Base-by-base conservation (phyloP, 257 asterid genomes). In the Capsicum baccatum region DNA sequence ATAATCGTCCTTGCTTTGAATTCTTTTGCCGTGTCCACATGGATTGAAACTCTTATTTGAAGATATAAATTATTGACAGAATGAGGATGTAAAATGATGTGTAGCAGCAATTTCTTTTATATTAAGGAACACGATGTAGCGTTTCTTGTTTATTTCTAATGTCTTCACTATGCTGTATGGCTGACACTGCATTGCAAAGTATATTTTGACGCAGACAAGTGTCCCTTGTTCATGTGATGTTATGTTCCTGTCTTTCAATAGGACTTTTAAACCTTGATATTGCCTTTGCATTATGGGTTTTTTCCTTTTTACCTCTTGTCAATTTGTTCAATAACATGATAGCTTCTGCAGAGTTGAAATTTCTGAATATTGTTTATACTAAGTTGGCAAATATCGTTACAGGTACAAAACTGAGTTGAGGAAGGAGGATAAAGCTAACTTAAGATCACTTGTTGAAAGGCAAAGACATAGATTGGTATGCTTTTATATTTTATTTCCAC, bases 401-500 rank as follows among this genome's bases (percentile, higher is more conserved):
- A 94, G 99, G 93, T 97, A 97, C 87, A 95, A 95, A 85, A 89
- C 91, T 83, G 99, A 95, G 90, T 85, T 97, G 87, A 91, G 85
- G 60, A 97, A 92, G 89, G 97, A 97, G 84, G 98, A 95, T 86
- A 97, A 97, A 88, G 83, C 83, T 60, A 81, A 89, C 87, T 93
- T 97, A 78, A 91, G 85, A 83, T 71, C 85, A 56, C 93, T 97
- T 82, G 87, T 97, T 17, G 92, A 87, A 85, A 93, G 89, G 86
- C 98, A 97, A 83, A 91, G 93, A 52, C 99, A 97, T 90, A 91
- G 89, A 85, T 85, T 92, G 79, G 99, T 96, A 92, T 90, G 97
- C 83, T 39, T 13, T 82, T 82, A 37, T 48, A 67, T 87, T 79
- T 21, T 57, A 70, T 59, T 55, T 26, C 26, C 26, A 35, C 21